Percentiles rank a stretch among this genome's conserved stretches.
phyloP scores from a whole-genome alignment of 805 yeast genomes.

The Candida multigemmis region DNA sequence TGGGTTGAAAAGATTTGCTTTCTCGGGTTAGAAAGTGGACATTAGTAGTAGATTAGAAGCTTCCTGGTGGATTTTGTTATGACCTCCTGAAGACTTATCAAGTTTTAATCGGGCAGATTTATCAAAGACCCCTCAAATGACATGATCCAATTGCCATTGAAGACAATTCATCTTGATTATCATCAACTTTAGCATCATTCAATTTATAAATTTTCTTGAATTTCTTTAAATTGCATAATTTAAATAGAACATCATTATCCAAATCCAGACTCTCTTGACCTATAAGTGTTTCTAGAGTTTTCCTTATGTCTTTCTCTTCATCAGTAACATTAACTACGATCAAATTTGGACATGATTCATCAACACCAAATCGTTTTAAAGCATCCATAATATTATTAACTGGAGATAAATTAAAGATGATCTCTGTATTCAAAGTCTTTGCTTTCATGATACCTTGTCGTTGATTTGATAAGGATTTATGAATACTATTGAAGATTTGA shows the following conservation, averaged over 20 bases:
- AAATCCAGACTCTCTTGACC: conserved; percentile 5
- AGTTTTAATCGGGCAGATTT: too few relatives aligned
- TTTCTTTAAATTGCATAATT: conserved; percentile 14
- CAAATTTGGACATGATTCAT: conserved; percentile 35
- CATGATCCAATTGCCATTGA: conserved; percentile 39
- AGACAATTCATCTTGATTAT: conserved; percentile 19
- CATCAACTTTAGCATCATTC: conserved; percentile 16
- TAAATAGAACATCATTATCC: conserved; percentile 13
- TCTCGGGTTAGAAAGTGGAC: not conserved
- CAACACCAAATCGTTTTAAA: conserved; percentile 61
- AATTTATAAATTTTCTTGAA: conserved; percentile 29
- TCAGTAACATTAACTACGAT: conserved; percentile 43
- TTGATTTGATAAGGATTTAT: conserved; percentile 50
- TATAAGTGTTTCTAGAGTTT: conserved; percentile 2
- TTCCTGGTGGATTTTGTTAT: too few relatives aligned
- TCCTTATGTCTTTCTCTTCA: conserved; percentile 16
- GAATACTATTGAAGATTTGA: conserved; percentile 52
- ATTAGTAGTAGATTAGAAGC: not conserved
- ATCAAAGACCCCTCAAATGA: conserved; percentile 36
- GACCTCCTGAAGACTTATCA: too few relatives aligned
- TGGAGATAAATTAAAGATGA: conserved; percentile 61
- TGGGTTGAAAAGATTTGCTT: not conserved
- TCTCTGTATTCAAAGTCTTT: conserved; percentile 61
- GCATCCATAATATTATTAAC: conserved; percentile 67
- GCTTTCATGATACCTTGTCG: conserved; percentile 45